Evolutionary conservation across 352 stramenopile genomes (phyloP).

Genomic region (Blastocystis sp.): DNA sequence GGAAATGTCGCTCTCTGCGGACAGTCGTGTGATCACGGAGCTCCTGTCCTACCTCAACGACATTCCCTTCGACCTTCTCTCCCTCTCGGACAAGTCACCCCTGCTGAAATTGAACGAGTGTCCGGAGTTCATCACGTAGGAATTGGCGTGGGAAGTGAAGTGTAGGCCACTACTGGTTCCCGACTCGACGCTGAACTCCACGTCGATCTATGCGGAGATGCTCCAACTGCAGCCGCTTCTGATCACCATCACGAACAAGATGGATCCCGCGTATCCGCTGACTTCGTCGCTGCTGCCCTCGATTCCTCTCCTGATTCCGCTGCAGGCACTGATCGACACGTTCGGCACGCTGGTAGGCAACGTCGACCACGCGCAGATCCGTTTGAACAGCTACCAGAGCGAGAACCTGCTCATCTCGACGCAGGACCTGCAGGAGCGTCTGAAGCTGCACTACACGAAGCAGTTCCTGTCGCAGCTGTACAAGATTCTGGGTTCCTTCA

Average conservation of each 20-base stretch:
- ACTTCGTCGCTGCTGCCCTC: not conserved
- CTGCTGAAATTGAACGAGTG: slow-evolving; percentile 8
- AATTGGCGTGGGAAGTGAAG: not conserved
- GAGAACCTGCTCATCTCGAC: slow-evolving; percentile 11
- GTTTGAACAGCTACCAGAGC: not conserved
- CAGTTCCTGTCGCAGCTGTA: slow-evolving; percentile 50
- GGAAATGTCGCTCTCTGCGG: slow-evolving; percentile 7
- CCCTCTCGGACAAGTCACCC: not conserved
- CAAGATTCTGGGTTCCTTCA: slow-evolving; percentile 63
- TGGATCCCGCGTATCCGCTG: slow-evolving; percentile 27
- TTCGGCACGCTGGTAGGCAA: not conserved
- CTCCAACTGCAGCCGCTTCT: not conserved
- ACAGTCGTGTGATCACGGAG: slow-evolving; percentile 3
- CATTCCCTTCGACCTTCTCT: not conserved
- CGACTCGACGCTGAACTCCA: not conserved
- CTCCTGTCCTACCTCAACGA: slow-evolving; percentile 21
- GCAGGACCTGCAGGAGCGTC: not conserved
- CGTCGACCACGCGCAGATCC: slow-evolving; percentile 35
- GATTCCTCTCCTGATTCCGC: slow-evolving; percentile 2
- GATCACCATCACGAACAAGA: slow-evolving; percentile 38
- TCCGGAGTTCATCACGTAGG: slow-evolving; percentile 27
- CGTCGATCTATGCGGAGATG: slow-evolving; percentile 1
- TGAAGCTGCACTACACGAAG: slow-evolving; percentile 21
- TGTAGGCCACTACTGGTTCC: slow-evolving; percentile 11
- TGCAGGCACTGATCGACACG: slow-evolving; percentile 38